These are phyloP conservation scores for Elongisporangium senticosum DNA, from an alignment of 352 stramenopile genomes.

Conservation along the genomic window DNA sequence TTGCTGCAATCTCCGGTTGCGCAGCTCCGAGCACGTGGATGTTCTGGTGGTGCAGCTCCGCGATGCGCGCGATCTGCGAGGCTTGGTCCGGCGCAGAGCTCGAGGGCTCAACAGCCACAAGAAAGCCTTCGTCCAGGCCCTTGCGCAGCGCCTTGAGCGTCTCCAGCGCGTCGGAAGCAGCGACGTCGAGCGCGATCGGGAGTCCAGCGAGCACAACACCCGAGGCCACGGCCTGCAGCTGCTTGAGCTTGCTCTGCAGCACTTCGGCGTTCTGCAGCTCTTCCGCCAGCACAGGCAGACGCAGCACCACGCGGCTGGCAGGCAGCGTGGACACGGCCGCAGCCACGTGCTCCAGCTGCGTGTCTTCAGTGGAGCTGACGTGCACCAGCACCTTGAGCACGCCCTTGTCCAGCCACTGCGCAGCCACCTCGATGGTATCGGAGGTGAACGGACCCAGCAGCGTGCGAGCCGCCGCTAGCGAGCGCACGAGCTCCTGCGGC, in stretches of 20 bases:
- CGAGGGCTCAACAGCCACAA: constrained; percentile 42
- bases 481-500: constrained; percentile 30
- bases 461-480: constrained; percentile 37
- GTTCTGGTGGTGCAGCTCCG: constrained; percentile 50
- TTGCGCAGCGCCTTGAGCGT: constrained; percentile 30
- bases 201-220: constrained; percentile 38
- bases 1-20: constrained; percentile 11
- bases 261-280: constrained; percentile 15
- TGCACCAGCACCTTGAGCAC: constrained; percentile 48
- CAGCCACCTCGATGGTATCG: constrained; percentile 47
- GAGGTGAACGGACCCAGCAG: constrained; percentile 56
- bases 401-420: constrained; percentile 67
- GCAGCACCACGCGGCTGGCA: constrained; percentile 48
- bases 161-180: constrained; percentile 12
- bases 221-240: constrained; percentile 22
- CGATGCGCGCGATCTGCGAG: constrained; percentile 36
- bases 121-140: constrained; percentile 37
- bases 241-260: constrained; percentile 31
- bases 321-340: constrained; percentile 64
- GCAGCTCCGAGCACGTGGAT: constrained; percentile 45
- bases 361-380: constrained; percentile 34
- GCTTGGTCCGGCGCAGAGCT: constrained; percentile 12
- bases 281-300: constrained; percentile 35
- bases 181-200: constrained; percentile 15
- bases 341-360: constrained; percentile 39